Evolutionary conservation across 805 yeast species (phyloP).

Genomic region (Hagleromyces aurorensis): DNA sequence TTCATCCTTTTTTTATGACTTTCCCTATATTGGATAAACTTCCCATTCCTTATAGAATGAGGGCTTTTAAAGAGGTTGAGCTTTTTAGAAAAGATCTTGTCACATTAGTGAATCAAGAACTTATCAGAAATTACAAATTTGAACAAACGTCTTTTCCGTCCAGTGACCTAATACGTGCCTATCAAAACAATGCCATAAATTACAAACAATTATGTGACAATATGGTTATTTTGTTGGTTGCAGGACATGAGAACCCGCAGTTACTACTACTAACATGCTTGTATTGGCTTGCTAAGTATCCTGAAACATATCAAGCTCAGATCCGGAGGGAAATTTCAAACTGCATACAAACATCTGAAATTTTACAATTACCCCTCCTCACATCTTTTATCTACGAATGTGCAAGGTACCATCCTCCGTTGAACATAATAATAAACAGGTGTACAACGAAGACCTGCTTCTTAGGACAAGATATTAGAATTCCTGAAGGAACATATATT

Average conservation of each 20-base stretch:
- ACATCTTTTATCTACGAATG: conserved; percentile 58
- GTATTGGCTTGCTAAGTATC: conserved; percentile 39
- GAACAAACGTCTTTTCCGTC: conserved; percentile 35
- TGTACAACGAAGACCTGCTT: conserved; percentile 32
- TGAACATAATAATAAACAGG: conserved; percentile 49
- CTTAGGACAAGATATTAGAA: conserved; percentile 36
- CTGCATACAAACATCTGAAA: conserved; percentile 26
- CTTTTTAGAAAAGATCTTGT: conserved; percentile 35
- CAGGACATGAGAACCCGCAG: conserved; percentile 61
- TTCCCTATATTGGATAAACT: conserved; percentile 47
- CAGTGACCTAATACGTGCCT: conserved; percentile 36
- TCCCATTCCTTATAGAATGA: conserved; percentile 40
- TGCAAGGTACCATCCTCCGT: conserved; percentile 45
- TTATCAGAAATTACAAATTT: conserved; percentile 26
- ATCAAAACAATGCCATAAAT: conserved; percentile 32
- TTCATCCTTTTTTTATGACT: conserved; percentile 45
- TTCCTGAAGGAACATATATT: conserved; percentile 45
- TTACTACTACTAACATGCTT: conserved; percentile 40
- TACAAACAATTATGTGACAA: conserved; percentile 46
- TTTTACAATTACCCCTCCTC: conserved; percentile 50
- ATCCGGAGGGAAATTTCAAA: conserved; percentile 40
- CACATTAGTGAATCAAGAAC: conserved; percentile 29
- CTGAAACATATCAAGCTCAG: conserved; percentile 35
- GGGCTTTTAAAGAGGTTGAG: conserved; percentile 37
- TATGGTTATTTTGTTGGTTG: conserved; percentile 46